phyloP scores from a whole-genome alignment of 768 basidiomycete species.

The Psilocybe sp. region DNA sequence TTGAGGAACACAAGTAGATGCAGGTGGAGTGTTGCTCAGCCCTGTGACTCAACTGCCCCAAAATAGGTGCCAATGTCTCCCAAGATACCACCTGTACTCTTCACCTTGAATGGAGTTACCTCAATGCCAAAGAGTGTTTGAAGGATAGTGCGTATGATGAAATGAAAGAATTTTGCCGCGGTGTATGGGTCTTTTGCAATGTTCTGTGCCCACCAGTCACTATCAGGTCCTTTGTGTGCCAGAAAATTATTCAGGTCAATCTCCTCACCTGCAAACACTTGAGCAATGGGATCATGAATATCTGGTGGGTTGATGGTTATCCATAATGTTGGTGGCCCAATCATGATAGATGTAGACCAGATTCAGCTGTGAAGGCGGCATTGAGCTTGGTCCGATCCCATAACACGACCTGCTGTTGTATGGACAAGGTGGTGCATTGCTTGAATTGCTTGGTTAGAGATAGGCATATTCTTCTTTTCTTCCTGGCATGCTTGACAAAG shows the following conservation, averaged over 20 bases:
- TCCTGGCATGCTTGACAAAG: slow-evolving; percentile 23
- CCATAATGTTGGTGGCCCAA: slow-evolving; percentile 32
- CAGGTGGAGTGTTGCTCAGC: slow-evolving; percentile 31
- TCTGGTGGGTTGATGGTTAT: slow-evolving; percentile 40
- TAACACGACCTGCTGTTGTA: slow-evolving; percentile 11
- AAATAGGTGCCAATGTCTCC: slow-evolving; percentile 10
- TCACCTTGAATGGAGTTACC: slow-evolving; percentile 14
- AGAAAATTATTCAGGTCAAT: slow-evolving; percentile 37
- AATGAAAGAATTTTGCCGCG: slow-evolving; percentile 36
- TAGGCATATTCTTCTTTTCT: slow-evolving; percentile 14
- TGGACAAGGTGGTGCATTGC: slow-evolving; percentile 16
- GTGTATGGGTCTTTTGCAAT: slow-evolving; percentile 36
- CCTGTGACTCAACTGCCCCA: slow-evolving; percentile 37
- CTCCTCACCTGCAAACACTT: slow-evolving; percentile 32
- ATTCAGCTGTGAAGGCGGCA: slow-evolving; percentile 21
- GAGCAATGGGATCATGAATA: slow-evolving; percentile 37
- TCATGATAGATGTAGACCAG: slow-evolving; percentile 26
- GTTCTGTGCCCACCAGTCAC: slow-evolving; percentile 19
- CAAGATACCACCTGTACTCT: slow-evolving; percentile 7
- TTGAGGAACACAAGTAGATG: slow-evolving; percentile 32
- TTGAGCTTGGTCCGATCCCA: slow-evolving; percentile 21
- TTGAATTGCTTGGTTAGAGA: slow-evolving; percentile 18
- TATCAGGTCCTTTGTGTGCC: slow-evolving; percentile 17
- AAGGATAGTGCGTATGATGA: slow-evolving; percentile 27
- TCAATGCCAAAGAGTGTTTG: slow-evolving; percentile 27